Conservation (phyloP, 129 eudicot genomes). For the Ambrosia artemisiifolia region DNA sequence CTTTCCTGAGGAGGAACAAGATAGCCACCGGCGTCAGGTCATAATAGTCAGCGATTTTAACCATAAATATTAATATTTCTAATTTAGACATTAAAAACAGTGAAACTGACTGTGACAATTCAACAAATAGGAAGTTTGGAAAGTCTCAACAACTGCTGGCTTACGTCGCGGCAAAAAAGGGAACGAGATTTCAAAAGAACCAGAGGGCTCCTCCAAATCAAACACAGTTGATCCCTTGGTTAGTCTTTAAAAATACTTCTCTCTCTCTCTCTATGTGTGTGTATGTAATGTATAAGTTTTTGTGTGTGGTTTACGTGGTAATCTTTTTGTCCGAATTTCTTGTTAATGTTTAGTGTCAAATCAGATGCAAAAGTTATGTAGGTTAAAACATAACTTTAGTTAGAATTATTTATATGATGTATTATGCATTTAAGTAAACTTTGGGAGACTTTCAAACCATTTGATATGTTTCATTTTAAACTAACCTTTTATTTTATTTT, state of each 20-base stretch:
- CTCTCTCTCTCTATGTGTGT: neutral
- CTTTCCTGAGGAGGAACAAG: constrained; percentile 96
- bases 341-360: neutral
- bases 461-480: neutral
- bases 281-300: neutral
- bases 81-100: constrained; percentile 14
- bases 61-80: neutral
- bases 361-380: neutral
- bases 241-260: constrained; percentile 26
- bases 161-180: constrained; percentile 76
- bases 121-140: constrained; percentile 78
- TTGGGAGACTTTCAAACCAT: neutral
- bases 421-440: neutral
- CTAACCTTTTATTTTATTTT: neutral
- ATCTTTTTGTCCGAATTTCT: neutral
- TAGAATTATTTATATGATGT: too few species aligned
- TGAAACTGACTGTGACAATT: constrained; percentile 16
- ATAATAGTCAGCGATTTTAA: neutral
- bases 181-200: constrained; percentile 55
- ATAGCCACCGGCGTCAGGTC: constrained; percentile 92
- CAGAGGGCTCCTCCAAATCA: constrained; percentile 51
- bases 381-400: neutral
- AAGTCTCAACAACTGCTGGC: constrained; percentile 91
- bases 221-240: constrained; percentile 62
- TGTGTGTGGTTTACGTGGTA: neutral